Percentiles rank a stretch among this genome's conserved stretches.
Evolutionary conservation across 495 filamentous ascomycete genomes (phyloP).

Genomic region (Sphaerosporella brunnea): DNA sequence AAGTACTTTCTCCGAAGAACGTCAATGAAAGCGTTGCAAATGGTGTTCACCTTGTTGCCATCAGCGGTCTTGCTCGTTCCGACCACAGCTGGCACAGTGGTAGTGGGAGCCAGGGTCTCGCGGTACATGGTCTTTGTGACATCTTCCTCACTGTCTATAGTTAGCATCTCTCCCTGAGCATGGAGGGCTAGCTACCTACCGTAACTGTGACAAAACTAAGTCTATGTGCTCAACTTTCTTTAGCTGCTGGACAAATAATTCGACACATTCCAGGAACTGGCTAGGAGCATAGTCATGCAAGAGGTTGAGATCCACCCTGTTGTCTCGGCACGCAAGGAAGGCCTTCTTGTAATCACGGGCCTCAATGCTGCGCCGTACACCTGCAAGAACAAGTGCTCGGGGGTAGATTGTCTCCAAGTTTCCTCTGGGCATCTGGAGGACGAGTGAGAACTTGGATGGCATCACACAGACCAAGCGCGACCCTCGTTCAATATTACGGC

Average conservation of each 20-base stretch:
- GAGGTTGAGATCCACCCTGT: constrained; percentile 95
- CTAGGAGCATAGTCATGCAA: constrained; percentile 78
- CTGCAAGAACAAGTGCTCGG: constrained; percentile 75
- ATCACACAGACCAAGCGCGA: constrained; percentile 74
- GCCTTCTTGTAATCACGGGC: constrained; percentile 63
- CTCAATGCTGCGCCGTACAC: constrained; percentile 63
- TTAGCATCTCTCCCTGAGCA: neutral
- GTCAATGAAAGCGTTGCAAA: constrained; percentile 71
- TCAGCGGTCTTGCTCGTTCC: constrained; percentile 21
- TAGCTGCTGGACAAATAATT: constrained; percentile 68
- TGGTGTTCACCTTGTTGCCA: constrained; percentile 54
- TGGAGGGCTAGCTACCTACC: constrained; percentile 35
- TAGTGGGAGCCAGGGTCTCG: constrained; percentile 43
- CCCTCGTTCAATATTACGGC: constrained; percentile 80
- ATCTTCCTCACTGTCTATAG: constrained; percentile 56
- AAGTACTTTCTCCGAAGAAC: constrained; percentile 40
- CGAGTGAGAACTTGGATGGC: constrained; percentile 62
- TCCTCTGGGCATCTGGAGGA: constrained; percentile 84
- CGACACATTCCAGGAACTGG: constrained; percentile 61
- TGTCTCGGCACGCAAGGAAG: constrained; percentile 71
- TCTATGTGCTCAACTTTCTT: constrained; percentile 74
- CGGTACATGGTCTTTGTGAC: constrained; percentile 87
- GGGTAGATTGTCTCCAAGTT: constrained; percentile 94
- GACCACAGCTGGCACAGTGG: constrained; percentile 7
- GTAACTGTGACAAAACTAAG: constrained; percentile 73